Evolutionary conservation across 1,284 basidiomycete genomes (phyloP).

Genomic region (Ceratobasidium sp.): DNA sequence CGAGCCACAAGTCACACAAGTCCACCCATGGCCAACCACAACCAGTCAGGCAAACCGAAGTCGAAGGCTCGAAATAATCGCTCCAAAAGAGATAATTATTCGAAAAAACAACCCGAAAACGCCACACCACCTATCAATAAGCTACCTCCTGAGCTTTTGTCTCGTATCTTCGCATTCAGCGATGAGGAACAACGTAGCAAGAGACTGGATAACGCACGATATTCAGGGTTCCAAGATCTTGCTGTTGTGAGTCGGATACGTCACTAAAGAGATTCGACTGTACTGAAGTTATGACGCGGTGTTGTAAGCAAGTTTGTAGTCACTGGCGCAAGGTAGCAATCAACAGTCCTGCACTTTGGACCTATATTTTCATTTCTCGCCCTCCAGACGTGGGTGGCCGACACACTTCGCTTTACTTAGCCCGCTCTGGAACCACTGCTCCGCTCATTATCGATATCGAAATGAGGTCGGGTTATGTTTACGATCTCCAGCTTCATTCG

Average conservation of each 20-base stretch:
- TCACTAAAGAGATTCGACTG: no score
- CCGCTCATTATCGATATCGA: conserved; percentile 27
- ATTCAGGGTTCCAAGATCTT: conserved; percentile 13
- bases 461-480: neutral
- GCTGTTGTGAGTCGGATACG: conserved; percentile 5
- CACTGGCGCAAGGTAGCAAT: conserved; percentile 29
- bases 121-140: conserved; percentile 8
- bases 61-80: no score
- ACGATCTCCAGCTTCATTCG: neutral
- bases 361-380: conserved; percentile 18
- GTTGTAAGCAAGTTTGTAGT: conserved; percentile 11
- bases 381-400: neutral
- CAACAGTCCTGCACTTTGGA: conserved; percentile 18
- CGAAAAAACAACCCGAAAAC: no score
- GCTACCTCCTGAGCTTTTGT: conserved; percentile 20
- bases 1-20: no score
- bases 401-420: neutral
- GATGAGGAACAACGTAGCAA: conserved; percentile 17
- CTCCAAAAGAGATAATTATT: neutral
- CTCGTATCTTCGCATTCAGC: conserved; percentile 13
- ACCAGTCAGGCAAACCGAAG: no score
- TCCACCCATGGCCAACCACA: no score
- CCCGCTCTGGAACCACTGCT: neutral
- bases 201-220: neutral
- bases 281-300: neutral